A percentile compares a stretch with the other conserved stretches of the same genome.
Evolutionary conservation across 176 grass and related monocot genomes (phyloP).

Genomic region (Elaeis guineensis): DNA sequence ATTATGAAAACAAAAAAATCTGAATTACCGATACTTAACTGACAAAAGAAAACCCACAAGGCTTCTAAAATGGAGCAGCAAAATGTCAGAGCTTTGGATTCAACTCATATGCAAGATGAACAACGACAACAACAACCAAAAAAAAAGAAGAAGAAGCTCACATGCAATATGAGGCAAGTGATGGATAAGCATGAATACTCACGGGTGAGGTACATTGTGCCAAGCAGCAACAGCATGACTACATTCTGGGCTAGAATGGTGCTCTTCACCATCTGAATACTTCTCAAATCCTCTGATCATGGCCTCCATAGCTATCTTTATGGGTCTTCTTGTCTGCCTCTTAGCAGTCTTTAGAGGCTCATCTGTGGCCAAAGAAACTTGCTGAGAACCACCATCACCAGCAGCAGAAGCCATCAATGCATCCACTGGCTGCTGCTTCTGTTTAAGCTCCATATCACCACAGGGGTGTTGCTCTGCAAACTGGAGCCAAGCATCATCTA

Average conservation of each 20-base stretch:
- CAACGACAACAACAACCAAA: too few species aligned
- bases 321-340: slow-evolving; percentile 31
- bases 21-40: too few species aligned
- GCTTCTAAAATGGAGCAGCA: too few species aligned
- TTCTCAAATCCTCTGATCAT: slow-evolving; percentile 73
- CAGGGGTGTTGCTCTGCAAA: slow-evolving; percentile 48
- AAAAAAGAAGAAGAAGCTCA: too few species aligned
- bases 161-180: neutral
- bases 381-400: slow-evolving; percentile 64
- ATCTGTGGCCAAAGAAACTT: slow-evolving; percentile 16
- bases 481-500: slow-evolving; percentile 80
- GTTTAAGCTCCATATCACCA: neutral
- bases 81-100: too few species aligned
- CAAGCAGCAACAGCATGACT: slow-evolving; percentile 78
- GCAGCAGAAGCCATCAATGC: slow-evolving; percentile 46
- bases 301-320: slow-evolving; percentile 80
- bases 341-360: neutral
- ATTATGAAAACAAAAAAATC: too few species aligned
- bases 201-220: slow-evolving; percentile 92
- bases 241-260: slow-evolving; percentile 19
- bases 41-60: too few species aligned
- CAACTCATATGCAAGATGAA: too few species aligned
- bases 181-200: slow-evolving; percentile 18
- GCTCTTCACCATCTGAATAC: slow-evolving; percentile 32
- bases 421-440: slow-evolving; percentile 27